Base-by-base conservation (phyloP, 495 filamentous ascomycete species). In the Aspergillus diversus region DNA sequence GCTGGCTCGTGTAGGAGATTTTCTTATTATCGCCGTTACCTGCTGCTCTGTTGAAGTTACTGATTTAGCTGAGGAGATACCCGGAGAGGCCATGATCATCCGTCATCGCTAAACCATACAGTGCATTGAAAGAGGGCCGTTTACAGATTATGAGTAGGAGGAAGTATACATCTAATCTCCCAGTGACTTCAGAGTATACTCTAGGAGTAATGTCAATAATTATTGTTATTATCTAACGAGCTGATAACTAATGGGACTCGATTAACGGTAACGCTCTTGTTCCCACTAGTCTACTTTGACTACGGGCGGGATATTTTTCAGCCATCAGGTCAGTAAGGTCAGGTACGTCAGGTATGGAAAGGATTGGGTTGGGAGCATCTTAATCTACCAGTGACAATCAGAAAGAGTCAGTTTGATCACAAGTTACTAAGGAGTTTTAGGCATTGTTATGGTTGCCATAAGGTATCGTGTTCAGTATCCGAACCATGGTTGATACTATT, bases 401-500 rank as follows among this genome's bases (percentile, higher is more conserved):
- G 17, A 32, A 33, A 7, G 15, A 27, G 42, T 27, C 47, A 50
- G 11, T 15, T 27, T 53, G 33, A 47, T 39, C 33, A 27, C 15
- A 27, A 27, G 21, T 27, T 27, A 27, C 21, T 27, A 27, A 27
- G 1, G 21, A 27, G 21, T 27, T 27, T 27, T 1, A 27, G 21
- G 21, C 2, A 27, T 27, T 27, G 21, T 27, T 27, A 27, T 27
- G 1, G 21, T 27, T 27, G 21, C 21, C 21, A 27, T 27, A 27
- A 27, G 21, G 21, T 27, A 27, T 27, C 21, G 21, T 61, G 33
- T 51, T 62, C 52, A 52, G 60, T 57, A 63, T 57, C 49, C 7
- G 55, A 63, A 59, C 55, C 61, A 48, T 58, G 55, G 61, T 47
- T 47, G 48, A 17, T 33, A 43, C 31, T 43, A 4, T 0, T 43